Evolutionary conservation across 306 rosid genomes (phyloP).

Genomic region (Begonia fuchsioides): DNA sequence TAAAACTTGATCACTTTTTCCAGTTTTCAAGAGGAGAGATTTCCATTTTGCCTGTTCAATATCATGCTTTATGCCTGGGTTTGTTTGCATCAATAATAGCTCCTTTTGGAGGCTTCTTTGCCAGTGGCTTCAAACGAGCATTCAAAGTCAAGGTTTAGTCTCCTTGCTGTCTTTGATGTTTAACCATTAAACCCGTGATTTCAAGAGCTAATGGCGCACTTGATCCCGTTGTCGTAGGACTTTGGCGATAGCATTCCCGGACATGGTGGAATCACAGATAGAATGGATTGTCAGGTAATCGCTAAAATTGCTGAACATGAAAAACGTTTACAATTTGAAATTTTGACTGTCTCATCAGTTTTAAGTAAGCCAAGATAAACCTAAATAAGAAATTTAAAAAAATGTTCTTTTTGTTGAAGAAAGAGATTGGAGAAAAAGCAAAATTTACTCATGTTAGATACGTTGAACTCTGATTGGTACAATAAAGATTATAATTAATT

Average conservation of each 20-base stretch:
- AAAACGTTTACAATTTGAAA: no score
- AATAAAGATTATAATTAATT: no score
- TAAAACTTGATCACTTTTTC: background rate
- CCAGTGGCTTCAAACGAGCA: slow-evolving; percentile 98
- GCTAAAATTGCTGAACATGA: background rate
- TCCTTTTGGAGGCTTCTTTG: slow-evolving; percentile 99
- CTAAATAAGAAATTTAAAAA: no score
- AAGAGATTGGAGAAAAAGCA: no score
- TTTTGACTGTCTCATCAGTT: no score
- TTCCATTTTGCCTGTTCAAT: slow-evolving; percentile 68
- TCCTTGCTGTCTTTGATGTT: slow-evolving; percentile 6
- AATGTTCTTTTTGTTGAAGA: no score
- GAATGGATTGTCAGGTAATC: slow-evolving; percentile 98
- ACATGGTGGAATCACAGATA: slow-evolving; percentile 95
- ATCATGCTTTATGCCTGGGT: slow-evolving; percentile 85
- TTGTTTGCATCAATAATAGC: slow-evolving; percentile 93
- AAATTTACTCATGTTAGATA: no score
- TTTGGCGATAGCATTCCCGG: slow-evolving; percentile 99
- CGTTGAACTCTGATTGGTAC: no score
- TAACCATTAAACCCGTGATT: slow-evolving; percentile 1
- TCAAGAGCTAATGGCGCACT: slow-evolving; percentile 7
- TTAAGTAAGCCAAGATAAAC: no score
- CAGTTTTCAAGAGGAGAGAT: slow-evolving; percentile 86
- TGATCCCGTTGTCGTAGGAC: slow-evolving; percentile 40
- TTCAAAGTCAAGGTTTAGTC: slow-evolving; percentile 73